Evolutionary conservation across 2,329 filamentous ascomycete species (phyloP), one percentile per base, ranked within the genome.

Genomic region (Cladophialophora immunda): DNA sequence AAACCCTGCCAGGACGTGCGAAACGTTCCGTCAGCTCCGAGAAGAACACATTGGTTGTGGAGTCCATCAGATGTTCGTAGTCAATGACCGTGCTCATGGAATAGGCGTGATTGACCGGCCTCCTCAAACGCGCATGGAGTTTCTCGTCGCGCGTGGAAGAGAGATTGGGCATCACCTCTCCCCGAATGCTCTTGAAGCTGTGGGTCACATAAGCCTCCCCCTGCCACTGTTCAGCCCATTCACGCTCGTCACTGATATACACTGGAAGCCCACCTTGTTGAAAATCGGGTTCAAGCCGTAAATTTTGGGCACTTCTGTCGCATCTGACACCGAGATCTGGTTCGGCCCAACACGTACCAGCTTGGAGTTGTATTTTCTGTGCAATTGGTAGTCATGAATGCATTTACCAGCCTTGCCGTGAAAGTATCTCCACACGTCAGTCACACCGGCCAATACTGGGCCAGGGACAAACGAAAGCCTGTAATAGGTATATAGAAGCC

Each of bases 11-110:
- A 6, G 38, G 22, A 2, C 29, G 11, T 17, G 22, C 62, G 47
- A 68, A 64, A n/a, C 30, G 45, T 36, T 58, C 7, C 15, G 55
- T 27, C 30, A 65, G 11, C 41, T 62, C 86, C 27, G 82, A 77
- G 11, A 94, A 84, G 76, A 93, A 94, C 1, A 91, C 17, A 6
- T 25, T 13, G 5, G 41, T 32, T 13, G 66, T 68, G 9, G 62
- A 53, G 29, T 68, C 66, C 41, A 70, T 54, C 8, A 63, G 36
- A 17, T 61, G 50, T 30, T 69, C 67, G 25, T 53, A 68, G 9
- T 67, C 61, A 8, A 64, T 41, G 17, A 69, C 15, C 4, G 65
- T 57, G 29, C 15, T 55, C 55, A 66, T 64, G 45, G 56, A 36
- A 25, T 68, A 69, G 25, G 67, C 61, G 50, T 59, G 61, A 19